Base-by-base conservation (phyloP, 306 rosid genomes). In the Purshia tridentata region DNA sequence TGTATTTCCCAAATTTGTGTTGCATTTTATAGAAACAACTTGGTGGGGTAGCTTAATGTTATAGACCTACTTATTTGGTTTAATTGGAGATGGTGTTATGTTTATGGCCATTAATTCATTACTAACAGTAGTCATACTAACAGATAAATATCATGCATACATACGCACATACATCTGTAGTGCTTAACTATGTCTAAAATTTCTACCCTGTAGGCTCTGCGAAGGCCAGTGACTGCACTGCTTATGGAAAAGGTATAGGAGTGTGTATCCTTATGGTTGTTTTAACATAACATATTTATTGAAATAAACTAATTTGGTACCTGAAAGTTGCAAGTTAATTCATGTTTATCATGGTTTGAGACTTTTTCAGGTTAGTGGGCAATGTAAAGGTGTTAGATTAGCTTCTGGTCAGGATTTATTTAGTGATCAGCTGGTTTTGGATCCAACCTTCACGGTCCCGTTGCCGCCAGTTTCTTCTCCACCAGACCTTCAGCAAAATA, bases 331-430 rank as follows among this genome's bases (percentile, higher is more conserved):
- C 65, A 59, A 61, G 53, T 76, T 56, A 72, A 75, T 84, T 49
- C 55, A 72, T 35, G 45, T 40, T 60, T 69, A 15, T 81, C 70
- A 61, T 79, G 60, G 53, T 65, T 78, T 63, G 76, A 79, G 76
- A 71, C 67, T 58, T 35, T 68, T 85, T 74, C 85, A 94, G 99
- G 81, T 47, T 74, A 81, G 79, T 68, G 91, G 85, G 67, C 77
- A 73, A 65, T 94, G 84, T 63, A 94, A 84, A 76, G 99, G 99
- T 76, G 89, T 94, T 72, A 90, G 89, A 69, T 84, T 94, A 84
- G 94, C 83, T 82, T 94, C 99, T 2, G 93, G 96, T 72, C 97
- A 94, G 78, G 88, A 89, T 72, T 72, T 87, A 65, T 91, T 81
- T 54, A 86, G 96, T 78, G 81, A 82, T 41, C 94, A 83, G 77